These are phyloP conservation scores for Kalmusia sp. DNA, from an alignment of 2,329 filamentous ascomycete species.

Conservation along the genomic window DNA sequence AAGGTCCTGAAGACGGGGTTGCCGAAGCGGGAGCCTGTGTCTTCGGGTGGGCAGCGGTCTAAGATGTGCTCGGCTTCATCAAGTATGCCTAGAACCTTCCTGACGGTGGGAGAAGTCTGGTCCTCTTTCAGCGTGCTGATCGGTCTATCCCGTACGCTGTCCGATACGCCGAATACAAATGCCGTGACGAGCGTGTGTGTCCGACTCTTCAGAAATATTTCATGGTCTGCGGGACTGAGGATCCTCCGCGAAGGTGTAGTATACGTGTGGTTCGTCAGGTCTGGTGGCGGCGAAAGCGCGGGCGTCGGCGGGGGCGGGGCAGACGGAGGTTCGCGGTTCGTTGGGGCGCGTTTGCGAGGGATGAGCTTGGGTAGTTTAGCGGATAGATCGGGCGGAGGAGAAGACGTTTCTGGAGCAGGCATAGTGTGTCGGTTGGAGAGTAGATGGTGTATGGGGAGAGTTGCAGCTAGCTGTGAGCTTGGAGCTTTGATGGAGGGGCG, in stretches of 20 bases:
- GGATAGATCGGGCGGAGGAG: constrained; percentile 31
- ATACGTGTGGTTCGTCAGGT: constrained; percentile 67
- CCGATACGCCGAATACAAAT: constrained; percentile 87
- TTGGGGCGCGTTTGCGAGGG: constrained; percentile 39
- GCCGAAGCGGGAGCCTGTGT: constrained; percentile 91
- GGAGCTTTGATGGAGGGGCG: neutral
- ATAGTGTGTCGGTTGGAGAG: constrained; percentile 2
- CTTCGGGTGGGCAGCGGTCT: constrained; percentile 75
- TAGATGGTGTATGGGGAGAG: neutral
- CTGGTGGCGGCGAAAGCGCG: constrained; percentile 71
- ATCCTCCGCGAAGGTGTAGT: constrained; percentile 77
- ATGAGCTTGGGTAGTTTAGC: constrained; percentile 44
- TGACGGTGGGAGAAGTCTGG: constrained; percentile 67
- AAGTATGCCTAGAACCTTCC: constrained; percentile 72
- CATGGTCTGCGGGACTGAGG: constrained; percentile 79
- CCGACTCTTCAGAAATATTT: constrained; percentile 78
- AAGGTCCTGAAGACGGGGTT: constrained; percentile 90
- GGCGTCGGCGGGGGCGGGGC: constrained; percentile 78
- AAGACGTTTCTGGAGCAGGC: constrained; percentile 3
- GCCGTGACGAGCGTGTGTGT: constrained; percentile 78
- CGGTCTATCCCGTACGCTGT: constrained; percentile 76
- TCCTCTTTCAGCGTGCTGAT: constrained; percentile 66
- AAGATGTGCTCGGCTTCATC: constrained; percentile 73
- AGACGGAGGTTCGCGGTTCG: constrained; percentile 28
- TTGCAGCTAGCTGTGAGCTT: neutral